Percentiles rank a stretch among this genome's conserved stretches.
Conservation (phyloP, 2,329 filamentous ascomycete genomes). For the Neocucurbitaria cava region DNA sequence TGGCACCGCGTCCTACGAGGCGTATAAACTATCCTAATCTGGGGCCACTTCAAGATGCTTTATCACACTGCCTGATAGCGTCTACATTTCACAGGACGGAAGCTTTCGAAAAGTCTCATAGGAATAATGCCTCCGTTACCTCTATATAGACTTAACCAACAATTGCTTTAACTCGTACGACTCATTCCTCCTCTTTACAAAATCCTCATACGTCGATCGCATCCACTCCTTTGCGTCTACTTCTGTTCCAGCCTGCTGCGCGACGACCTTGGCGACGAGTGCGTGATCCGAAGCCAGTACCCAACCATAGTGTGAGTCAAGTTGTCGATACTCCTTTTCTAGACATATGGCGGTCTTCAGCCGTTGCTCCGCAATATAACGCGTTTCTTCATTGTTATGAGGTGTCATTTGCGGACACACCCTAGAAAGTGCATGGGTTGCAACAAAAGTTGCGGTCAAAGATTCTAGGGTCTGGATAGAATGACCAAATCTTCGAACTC, state of each 20-base stretch:
- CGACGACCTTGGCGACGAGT: background rate
- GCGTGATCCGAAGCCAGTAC: slow-evolving; percentile 7
- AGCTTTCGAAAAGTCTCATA: no score
- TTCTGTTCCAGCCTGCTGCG: background rate
- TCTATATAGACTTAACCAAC: background rate
- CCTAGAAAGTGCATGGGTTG: no score
- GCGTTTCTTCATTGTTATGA: background rate
- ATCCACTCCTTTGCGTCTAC: background rate
- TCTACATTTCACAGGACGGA: no score
- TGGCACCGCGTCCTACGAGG: background rate
- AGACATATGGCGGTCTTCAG: background rate
- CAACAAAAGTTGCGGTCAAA: background rate
- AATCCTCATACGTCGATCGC: background rate
- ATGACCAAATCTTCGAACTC: background rate
- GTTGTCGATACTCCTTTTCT: background rate
- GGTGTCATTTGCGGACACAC: no score
- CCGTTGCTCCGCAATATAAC: background rate
- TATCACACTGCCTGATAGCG: no score
- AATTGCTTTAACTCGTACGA: background rate
- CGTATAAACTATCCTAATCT: background rate
- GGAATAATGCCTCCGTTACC: no score
- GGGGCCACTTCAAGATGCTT: background rate
- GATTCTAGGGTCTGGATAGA: background rate
- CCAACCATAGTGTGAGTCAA: slow-evolving; percentile 14
- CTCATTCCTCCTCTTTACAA: background rate